Base-by-base conservation (phyloP, 176 grass and related monocot genomes). In the Panicum miliaceum region DNA sequence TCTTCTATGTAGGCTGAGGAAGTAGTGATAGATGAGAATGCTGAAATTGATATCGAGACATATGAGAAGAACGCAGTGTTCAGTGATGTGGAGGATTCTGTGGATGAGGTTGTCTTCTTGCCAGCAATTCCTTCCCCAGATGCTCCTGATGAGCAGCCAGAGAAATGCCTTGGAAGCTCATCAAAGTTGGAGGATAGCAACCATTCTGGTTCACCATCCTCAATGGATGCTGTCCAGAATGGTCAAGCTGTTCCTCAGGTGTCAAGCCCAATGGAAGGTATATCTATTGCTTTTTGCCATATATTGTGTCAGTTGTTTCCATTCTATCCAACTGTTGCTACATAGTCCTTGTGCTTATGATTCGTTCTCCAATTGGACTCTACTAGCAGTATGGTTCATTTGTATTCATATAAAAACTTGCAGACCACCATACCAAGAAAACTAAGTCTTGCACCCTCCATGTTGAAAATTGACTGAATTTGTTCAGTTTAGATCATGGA, bases 131-230 rank as follows among this genome's bases (percentile, higher is more conserved):
- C 93, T 71, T 90, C 80, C 19, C 93, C 93, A 42, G 96, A 99
- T 83, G 85, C 60, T 45, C 91, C 84, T 37, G 90, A 97, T 68
- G 95, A 97, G 82, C 95, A 91, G 77, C 92, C 88, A 54, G 92
- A 94, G 76, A 99, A 96, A 87, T 96, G 90, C 75, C 86, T 93
- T 22, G 93, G 81, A 53, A 99, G 96, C 80, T 95, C 93, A 81
- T 91, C 73, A 11, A 99, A 96, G 75, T 80, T 92, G 88, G 96
- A 96, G 81, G 93, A 95, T 70, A 94, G 96, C 82, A 96, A 99
- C 69, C 91, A 92, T 78, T 96, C 96, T 67, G 91, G 85, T 70
- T 99, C 96, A 6, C 96, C 90, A 45, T 92, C 92, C 57, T 92
- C 93, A 54, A 90, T 88, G 80, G 93, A 99, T 76, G 96, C 82